A percentile compares a stretch with the other conserved stretches of the same genome.
Conservation (phyloP, 208 protist species). For the Wallacemonas rigidus region DNA sequence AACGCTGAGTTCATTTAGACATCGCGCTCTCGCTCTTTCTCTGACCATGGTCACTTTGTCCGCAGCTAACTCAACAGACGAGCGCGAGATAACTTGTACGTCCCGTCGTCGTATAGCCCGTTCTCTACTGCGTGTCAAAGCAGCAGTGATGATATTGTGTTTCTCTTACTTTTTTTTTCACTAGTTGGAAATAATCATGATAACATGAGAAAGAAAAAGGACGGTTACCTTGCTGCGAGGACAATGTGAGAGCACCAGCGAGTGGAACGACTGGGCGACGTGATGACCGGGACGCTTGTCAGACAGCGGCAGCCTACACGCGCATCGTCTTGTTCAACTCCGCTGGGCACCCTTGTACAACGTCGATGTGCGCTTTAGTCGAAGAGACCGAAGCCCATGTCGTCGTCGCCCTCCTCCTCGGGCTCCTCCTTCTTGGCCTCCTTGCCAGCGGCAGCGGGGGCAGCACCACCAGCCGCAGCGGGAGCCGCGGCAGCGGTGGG, state of each 20-base stretch:
- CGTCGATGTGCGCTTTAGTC: conserved; percentile 32
- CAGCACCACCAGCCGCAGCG: conserved; percentile 28
- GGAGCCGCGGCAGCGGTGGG: conserved; percentile 39
- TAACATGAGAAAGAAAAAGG: background rate
- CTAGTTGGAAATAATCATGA: background rate
- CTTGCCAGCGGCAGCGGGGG: conserved; percentile 25
- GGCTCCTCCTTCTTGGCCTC: conserved; percentile 25
- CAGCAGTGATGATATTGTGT: too few species aligned
- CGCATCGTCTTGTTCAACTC: too few species aligned
- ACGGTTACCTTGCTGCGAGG: background rate
- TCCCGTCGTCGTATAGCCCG: too few species aligned
- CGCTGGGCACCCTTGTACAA: background rate
- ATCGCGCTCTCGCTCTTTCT: too few species aligned
- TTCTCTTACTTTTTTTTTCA: background rate
- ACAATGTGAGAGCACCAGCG: background rate
- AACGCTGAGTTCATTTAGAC: too few species aligned
- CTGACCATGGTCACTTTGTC: too few species aligned
- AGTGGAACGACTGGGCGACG: background rate
- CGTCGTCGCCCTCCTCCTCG: conserved; percentile 75
- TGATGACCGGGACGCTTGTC: too few species aligned
- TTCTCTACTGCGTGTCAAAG: too few species aligned
- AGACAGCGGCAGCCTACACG: too few species aligned
- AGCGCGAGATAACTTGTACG: too few species aligned
- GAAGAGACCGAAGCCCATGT: conserved; percentile 83
- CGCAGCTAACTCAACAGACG: too few species aligned